Conservation (phyloP, 257 asterid genomes). For the Nyctanthes arbortristis region DNA sequence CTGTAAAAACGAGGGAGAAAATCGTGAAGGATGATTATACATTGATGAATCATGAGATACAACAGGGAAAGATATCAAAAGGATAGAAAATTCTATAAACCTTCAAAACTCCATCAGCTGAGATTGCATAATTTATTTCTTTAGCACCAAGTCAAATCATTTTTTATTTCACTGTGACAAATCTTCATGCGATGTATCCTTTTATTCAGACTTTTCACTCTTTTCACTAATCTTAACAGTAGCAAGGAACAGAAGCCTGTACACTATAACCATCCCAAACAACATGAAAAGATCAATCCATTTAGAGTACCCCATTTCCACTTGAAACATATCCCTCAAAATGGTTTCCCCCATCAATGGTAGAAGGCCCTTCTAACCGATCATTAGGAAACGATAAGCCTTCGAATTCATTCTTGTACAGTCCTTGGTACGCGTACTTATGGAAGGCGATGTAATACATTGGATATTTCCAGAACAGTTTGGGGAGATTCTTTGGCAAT, state of each 20-base stretch:
- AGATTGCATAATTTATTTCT: too few species aligned
- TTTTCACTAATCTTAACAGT: slow-evolving; percentile 41
- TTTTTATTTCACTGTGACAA: too few species aligned
- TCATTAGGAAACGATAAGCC: slow-evolving; percentile 29
- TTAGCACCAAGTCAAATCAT: too few species aligned
- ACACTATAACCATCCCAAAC: slow-evolving; percentile 48
- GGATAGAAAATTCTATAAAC: too few species aligned
- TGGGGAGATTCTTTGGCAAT: slow-evolving; percentile 50
- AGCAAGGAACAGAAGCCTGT: slow-evolving; percentile 44
- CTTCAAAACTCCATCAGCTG: too few species aligned
- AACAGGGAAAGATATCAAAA: too few species aligned
- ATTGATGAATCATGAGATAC: too few species aligned
- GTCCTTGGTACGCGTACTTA: slow-evolving; percentile 63
- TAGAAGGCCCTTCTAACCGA: slow-evolving; percentile 11
- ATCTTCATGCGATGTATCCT: too few species aligned
- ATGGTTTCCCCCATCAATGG: slow-evolving; percentile 51
- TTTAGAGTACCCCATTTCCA: slow-evolving; percentile 56
- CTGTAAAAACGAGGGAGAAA: too few species aligned
- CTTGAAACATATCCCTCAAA: slow-evolving; percentile 50
- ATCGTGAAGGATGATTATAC: too few species aligned
- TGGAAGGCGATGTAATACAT: slow-evolving; percentile 59
- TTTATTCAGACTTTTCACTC: slow-evolving; percentile 4
- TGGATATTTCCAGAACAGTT: slow-evolving; percentile 63
- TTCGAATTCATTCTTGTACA: slow-evolving; percentile 63
- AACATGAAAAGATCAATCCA: slow-evolving; percentile 59